A percentile compares a stretch with the other conserved stretches of the same genome.
Conservation (phyloP, 345 rosid species). For the Psidium friedrichsthalianum region DNA sequence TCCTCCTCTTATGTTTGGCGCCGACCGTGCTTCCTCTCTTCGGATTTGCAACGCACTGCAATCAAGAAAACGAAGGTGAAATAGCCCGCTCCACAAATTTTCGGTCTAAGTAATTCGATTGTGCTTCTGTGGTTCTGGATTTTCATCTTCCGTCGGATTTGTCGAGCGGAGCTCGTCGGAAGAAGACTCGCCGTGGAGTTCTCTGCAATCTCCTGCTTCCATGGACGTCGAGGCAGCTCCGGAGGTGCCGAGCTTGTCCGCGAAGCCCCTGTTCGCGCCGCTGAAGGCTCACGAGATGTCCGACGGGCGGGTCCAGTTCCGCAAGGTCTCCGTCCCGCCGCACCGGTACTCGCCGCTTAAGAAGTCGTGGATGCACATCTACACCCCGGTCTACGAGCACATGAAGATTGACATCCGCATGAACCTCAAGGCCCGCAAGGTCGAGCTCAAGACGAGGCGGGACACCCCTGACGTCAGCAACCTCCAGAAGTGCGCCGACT, state of each 20-base stretch:
- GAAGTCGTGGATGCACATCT: slow-evolving; percentile 84
- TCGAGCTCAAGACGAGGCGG: slow-evolving; percentile 56
- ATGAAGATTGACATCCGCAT: slow-evolving; percentile 86
- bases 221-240: slow-evolving; percentile 43
- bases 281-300: slow-evolving; percentile 85
- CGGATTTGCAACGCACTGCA: background rate
- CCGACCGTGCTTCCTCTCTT: background rate
- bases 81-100: background rate
- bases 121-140: background rate
- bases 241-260: slow-evolving; percentile 14
- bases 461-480: slow-evolving; percentile 69
- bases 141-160: background rate
- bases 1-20: background rate
- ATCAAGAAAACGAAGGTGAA: background rate
- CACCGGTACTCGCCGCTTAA: slow-evolving; percentile 74
- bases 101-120: background rate
- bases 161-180: background rate
- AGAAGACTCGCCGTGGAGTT: background rate
- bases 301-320: slow-evolving; percentile 58
- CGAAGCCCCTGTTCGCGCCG: slow-evolving; percentile 56
- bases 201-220: slow-evolving; percentile 2
- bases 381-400: slow-evolving; percentile 60
- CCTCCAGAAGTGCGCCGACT: slow-evolving; percentile 83
- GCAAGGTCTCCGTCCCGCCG: slow-evolving; percentile 67
- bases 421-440: slow-evolving; percentile 78